Evolutionary conservation across 352 stramenopile species (phyloP).

Genomic region (Pythium sukuiense): DNA sequence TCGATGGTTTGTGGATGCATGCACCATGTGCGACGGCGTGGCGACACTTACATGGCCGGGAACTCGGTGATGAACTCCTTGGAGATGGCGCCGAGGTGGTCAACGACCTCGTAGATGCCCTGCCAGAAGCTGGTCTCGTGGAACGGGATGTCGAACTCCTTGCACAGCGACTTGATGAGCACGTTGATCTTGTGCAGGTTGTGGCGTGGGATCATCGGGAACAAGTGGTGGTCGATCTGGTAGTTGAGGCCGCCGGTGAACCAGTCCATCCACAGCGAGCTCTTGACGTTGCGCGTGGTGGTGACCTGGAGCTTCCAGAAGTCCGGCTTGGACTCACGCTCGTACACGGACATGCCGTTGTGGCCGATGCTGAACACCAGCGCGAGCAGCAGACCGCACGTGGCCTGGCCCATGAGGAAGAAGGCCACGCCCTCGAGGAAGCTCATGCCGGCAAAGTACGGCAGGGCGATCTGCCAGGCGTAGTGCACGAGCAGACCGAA

Average conservation of each 20-base stretch:
- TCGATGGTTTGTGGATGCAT: no score
- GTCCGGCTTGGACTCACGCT: conserved; percentile 94
- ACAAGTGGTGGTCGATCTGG: conserved; percentile 99
- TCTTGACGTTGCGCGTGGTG: conserved; percentile 96
- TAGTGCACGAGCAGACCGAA: conserved; percentile 88
- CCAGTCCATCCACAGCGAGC: conserved; percentile 95
- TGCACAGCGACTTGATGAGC: conserved; percentile 96
- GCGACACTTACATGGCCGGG: conserved; percentile 97
- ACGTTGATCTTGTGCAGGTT: conserved; percentile 94
- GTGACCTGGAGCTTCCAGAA: conserved; percentile 99
- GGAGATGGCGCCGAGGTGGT: conserved; percentile 91
- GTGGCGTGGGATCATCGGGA: conserved; percentile 96
- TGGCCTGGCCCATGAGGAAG: conserved; percentile 84
- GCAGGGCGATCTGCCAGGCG: conserved; percentile 89
- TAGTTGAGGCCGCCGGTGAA: conserved; percentile 98
- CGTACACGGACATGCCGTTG: conserved; percentile 98
- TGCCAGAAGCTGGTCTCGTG: conserved; percentile 94
- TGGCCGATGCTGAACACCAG: conserved; percentile 97
- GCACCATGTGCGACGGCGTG: no score
- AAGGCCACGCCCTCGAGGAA: conserved; percentile 69
- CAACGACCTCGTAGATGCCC: conserved; percentile 94
- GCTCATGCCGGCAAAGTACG: conserved; percentile 63
- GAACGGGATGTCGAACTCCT: conserved; percentile 95
- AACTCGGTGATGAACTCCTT: conserved; percentile 96
- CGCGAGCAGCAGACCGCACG: conserved; percentile 95